A percentile compares a stretch with the other conserved stretches of the same genome.
These are phyloP conservation scores for Suillus subalutaceus DNA, from an alignment of 768 basidiomycete species.

Conservation along the genomic window DNA sequence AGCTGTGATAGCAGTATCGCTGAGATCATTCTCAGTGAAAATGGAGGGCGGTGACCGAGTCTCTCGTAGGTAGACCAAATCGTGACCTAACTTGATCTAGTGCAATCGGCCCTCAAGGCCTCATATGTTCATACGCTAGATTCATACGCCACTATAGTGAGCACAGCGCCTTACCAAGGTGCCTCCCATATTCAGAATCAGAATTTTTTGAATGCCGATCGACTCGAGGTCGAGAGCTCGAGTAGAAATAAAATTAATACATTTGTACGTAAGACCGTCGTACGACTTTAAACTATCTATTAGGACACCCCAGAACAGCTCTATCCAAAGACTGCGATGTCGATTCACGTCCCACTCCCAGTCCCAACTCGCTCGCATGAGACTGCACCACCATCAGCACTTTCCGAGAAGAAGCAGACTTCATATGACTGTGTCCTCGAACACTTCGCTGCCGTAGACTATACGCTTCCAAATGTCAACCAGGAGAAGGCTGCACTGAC, in stretches of 20 bases:
- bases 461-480: constrained; percentile 50
- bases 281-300: no score
- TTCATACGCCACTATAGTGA: no score
- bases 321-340: not conserved
- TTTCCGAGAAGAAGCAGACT: constrained; percentile 48
- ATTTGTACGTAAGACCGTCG: no score
- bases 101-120: no score
- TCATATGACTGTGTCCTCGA: constrained; percentile 56
- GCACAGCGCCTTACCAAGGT: no score
- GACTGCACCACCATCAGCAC: constrained; percentile 35
- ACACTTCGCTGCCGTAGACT: constrained; percentile 59
- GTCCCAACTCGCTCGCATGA: constrained; percentile 28
- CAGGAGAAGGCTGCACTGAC: constrained; percentile 47
- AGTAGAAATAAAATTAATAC: no score
- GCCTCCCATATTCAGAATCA: no score
- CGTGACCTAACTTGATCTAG: no score
- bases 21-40: not conserved
- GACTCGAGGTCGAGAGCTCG: no score
- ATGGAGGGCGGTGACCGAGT: not conserved
- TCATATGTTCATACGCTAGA: no score
- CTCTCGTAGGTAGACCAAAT: no score
- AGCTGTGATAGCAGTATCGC: not conserved
- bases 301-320: not conserved
- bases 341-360: constrained; percentile 25
- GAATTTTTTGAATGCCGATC: no score